Conservation (phyloP, 2,329 filamentous ascomycete species). For the Ustulina deusta region DNA sequence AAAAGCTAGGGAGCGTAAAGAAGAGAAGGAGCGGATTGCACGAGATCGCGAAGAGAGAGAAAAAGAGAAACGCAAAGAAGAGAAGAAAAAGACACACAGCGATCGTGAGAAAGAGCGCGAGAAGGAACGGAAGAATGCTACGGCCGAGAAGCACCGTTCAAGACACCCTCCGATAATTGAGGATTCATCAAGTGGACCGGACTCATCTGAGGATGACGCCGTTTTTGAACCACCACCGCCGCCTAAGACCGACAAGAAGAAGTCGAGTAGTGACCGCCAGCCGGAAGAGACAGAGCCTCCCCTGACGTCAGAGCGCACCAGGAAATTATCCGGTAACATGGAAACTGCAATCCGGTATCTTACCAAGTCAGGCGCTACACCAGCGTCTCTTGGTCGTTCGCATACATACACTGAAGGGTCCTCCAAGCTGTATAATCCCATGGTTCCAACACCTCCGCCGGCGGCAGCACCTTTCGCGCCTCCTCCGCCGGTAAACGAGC, state of each 20-base stretch:
- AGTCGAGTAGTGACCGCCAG: slow-evolving; percentile 46
- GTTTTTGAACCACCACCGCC: slow-evolving; percentile 40
- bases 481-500: slow-evolving; percentile 39
- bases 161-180: slow-evolving; percentile 46
- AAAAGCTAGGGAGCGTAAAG: slow-evolving; percentile 50
- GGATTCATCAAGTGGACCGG: slow-evolving; percentile 37
- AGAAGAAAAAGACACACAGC: slow-evolving; percentile 44
- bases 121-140: slow-evolving; percentile 48
- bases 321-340: slow-evolving; percentile 47
- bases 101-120: slow-evolving; percentile 49
- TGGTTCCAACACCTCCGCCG: slow-evolving; percentile 51
- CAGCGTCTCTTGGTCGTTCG: slow-evolving; percentile 36
- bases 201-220: slow-evolving; percentile 38
- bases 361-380: slow-evolving; percentile 44
- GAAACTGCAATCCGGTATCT: slow-evolving; percentile 49
- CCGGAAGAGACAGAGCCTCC: slow-evolving; percentile 42
- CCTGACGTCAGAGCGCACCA: slow-evolving; percentile 27
- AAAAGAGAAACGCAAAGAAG: slow-evolving; percentile 49
- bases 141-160: slow-evolving; percentile 48
- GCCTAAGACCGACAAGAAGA: slow-evolving; percentile 47
- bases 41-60: slow-evolving; percentile 46
- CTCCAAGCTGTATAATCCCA: slow-evolving; percentile 40
- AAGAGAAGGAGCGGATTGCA: slow-evolving; percentile 41
- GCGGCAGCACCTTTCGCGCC: slow-evolving; percentile 42
- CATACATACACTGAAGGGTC: slow-evolving; percentile 45